Conservation (phyloP, 345 rosid genomes). For the Citrus trifoliata region DNA sequence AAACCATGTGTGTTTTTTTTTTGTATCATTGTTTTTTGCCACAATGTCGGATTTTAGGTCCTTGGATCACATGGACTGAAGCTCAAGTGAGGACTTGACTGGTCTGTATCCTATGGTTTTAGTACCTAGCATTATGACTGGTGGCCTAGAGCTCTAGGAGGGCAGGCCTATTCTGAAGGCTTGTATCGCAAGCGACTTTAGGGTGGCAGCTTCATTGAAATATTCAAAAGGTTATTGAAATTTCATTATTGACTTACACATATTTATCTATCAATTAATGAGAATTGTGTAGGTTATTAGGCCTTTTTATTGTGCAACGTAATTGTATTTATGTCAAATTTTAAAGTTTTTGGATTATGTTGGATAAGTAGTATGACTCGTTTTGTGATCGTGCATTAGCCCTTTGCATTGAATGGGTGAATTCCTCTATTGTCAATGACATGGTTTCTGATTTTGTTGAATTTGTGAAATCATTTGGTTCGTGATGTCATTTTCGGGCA, state of each 20-base stretch:
- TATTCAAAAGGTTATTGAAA: constrained; percentile 48
- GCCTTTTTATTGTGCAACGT: not conserved
- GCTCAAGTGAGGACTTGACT: constrained; percentile 54
- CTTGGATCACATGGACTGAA: constrained; percentile 51
- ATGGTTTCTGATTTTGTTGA: not conserved
- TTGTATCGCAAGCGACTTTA: constrained; percentile 55
- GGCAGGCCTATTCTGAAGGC: constrained; percentile 69
- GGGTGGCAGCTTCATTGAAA: constrained; percentile 68
- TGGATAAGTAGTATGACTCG: not conserved
- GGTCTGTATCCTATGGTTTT: constrained; percentile 66
- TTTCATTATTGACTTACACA: not conserved
- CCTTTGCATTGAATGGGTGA: not conserved
- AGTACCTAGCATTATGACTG: constrained; percentile 71
- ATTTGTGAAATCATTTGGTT: not conserved
- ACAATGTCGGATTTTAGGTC: constrained; percentile 43
- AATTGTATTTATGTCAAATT: not conserved
- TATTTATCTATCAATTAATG: not conserved
- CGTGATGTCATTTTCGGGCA: not conserved
- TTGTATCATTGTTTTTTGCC: constrained; percentile 45
- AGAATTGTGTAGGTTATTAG: not conserved
- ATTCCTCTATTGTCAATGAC: not conserved
- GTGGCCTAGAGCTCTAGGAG: constrained; percentile 77
- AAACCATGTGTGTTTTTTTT: constrained; percentile 15
- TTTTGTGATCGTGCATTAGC: not conserved
- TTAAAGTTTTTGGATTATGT: not conserved